phyloP scores from a whole-genome alignment of 2,329 filamentous ascomycete species.

The Talaromyces rugulosus region DNA sequence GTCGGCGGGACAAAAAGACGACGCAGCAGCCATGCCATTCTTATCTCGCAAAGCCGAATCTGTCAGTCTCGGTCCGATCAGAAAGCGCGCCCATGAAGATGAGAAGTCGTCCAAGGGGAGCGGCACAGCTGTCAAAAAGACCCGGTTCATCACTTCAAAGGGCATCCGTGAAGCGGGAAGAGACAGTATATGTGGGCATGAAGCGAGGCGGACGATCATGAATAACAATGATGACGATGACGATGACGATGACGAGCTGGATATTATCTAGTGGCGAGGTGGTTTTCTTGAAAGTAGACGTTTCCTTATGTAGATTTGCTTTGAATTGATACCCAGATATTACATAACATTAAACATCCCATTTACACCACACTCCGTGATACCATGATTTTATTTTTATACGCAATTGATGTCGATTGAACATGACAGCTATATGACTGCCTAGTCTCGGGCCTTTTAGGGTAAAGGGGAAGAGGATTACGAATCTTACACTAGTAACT shows the following conservation, averaged over 20 bases:
- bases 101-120: slow-evolving; percentile 23
- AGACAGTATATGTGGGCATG: slow-evolving; percentile 62
- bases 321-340: not conserved
- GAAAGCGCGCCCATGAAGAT: slow-evolving; percentile 33
- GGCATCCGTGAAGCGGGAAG: slow-evolving; percentile 73
- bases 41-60: slow-evolving; percentile 28
- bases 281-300: not conserved
- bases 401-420: too few species aligned
- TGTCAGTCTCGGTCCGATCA: slow-evolving; percentile 37
- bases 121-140: slow-evolving; percentile 55
- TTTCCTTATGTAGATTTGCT: not conserved
- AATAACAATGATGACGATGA: slow-evolving; percentile 47
- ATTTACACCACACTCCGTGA: not conserved
- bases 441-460: too few species aligned
- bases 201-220: slow-evolving; percentile 17
- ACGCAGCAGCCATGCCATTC: not conserved
- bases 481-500: not conserved
- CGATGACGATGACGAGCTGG: slow-evolving; percentile 50
- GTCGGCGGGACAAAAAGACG: slow-evolving; percentile 15
- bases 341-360: not conserved
- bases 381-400: too few species aligned
- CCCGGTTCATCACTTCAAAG: slow-evolving; percentile 72
- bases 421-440: too few species aligned
- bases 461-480: too few species aligned
- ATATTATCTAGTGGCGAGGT: slow-evolving; percentile 36